Conservation (phyloP, 1,139 yeast genomes). For the Diutina rugosa region DNA sequence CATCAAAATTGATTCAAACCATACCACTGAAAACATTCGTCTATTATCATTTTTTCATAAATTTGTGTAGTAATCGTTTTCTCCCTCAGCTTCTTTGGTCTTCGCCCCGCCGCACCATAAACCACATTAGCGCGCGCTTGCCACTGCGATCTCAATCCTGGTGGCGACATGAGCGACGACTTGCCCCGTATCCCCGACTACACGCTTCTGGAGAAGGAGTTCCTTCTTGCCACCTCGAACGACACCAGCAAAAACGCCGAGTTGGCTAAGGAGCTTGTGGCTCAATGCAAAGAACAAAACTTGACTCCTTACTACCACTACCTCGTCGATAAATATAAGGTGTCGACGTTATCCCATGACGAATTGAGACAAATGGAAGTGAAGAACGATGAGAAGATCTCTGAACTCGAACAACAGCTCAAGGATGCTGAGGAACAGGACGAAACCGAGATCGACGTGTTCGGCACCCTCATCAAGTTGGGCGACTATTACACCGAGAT, state of each 20-base stretch:
- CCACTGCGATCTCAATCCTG: not conserved
- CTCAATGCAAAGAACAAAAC: slow-evolving; percentile 42
- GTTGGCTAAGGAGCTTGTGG: slow-evolving; percentile 34
- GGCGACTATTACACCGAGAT: slow-evolving; percentile 84
- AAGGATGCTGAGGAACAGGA: slow-evolving; percentile 74
- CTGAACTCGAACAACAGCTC: slow-evolving; percentile 47
- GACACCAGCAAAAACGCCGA: slow-evolving; percentile 12
- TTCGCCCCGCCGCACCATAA: not conserved
- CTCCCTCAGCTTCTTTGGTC: not conserved
- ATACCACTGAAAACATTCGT: too few relatives aligned
- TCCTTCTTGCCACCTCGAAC: slow-evolving; percentile 32
- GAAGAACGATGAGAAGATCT: slow-evolving; percentile 42
- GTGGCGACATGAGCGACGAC: not conserved
- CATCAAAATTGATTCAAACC: too few relatives aligned
- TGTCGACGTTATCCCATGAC: slow-evolving; percentile 43
- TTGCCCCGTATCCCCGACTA: slow-evolving; percentile 54
- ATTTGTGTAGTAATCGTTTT: too few relatives aligned
- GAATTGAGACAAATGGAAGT: slow-evolving; percentile 29
- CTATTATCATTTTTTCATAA: too few relatives aligned
- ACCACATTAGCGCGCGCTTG: not conserved
- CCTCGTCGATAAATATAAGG: slow-evolving; percentile 39
- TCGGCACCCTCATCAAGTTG: slow-evolving; percentile 63
- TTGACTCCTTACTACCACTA: slow-evolving; percentile 81
- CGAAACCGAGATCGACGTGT: slow-evolving; percentile 79
- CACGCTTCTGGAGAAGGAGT: slow-evolving; percentile 65